Evolutionary conservation across 2,329 filamentous ascomycete genomes (phyloP), one percentile per base, ranked within the genome.

Genomic region (Cercospora nicotianae): DNA sequence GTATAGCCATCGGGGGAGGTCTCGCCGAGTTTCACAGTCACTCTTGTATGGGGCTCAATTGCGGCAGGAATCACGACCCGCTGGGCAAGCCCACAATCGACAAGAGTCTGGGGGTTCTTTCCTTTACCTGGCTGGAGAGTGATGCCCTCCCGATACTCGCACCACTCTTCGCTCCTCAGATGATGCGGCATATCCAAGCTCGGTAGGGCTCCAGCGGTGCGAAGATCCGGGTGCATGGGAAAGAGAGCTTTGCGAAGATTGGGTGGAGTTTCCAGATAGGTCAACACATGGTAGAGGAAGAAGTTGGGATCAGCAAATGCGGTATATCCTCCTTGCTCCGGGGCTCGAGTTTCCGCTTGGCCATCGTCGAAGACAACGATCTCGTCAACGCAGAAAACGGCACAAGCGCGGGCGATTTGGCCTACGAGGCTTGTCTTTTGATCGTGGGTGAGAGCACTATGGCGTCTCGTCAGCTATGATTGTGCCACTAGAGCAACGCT

Each of bases 181-280:
- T 96, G 93, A 77, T 94, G 91, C 16, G 93, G 93, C 85, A 95
- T 92, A 77, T 96, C 93, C 66, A 96, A 82, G 75, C 87, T 91
- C 0, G 91, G 91, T 30, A 96, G 81, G 45, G 89, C 84, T 7
- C 91, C 92, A 45, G 91, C 91, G 12, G 87, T 87, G 45, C 87
- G 84, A 51, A 96, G 83, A 76, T 96, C 94, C 9, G 91, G 89
- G 76, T 96, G 92, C 70, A 93, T 82, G 1, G 90, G 89, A 73
- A 96, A 94, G 3, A 96, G 83, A 1, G 85, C 80, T 77, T 89
- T 89, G 74, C 91, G 88, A 80, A 96, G 88, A 79, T 95, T 90
- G 1, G 92, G 91, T 31, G 93, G 93, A 4, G 91, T 91, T 79
- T 96, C 93, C 68, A 96, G 87, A 80, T 93, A 96, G 68, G 87